These are phyloP conservation scores for Mastigamoeba balamuthi DNA, from an alignment of 78 protist species.

Conservation along the genomic window DNA sequence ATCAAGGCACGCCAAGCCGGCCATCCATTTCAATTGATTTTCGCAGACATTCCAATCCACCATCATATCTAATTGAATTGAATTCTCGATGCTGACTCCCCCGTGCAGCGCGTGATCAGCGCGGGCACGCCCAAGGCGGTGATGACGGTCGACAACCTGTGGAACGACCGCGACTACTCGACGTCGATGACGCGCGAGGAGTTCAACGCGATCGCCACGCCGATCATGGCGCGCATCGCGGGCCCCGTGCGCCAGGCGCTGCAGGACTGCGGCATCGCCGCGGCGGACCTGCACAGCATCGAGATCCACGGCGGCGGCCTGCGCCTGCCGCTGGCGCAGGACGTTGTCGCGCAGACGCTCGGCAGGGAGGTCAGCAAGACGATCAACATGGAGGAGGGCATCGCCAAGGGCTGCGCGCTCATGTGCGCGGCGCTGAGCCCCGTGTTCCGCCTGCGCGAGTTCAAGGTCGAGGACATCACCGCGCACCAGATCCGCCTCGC, in stretches of 20 bases:
- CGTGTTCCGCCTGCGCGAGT: constrained; percentile 75
- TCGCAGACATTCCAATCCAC: no score
- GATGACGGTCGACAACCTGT: constrained; percentile 72
- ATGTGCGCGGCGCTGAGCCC: constrained; percentile 83
- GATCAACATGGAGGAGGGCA: constrained; percentile 85
- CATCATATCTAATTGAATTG: no score
- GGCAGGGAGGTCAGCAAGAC: constrained; percentile 31
- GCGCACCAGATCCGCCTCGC: constrained; percentile 48
- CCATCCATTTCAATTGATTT: background rate
- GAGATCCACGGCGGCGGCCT: constrained; percentile 77
- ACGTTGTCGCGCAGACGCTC: constrained; percentile 14
- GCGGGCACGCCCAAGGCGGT: constrained; percentile 16
- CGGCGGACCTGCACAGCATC: constrained; percentile 43
- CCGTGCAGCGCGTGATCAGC: background rate
- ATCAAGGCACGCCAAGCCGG: background rate
- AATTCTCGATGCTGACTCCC: no score
- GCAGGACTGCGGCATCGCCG: constrained; percentile 11
- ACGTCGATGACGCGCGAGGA: constrained; percentile 28
- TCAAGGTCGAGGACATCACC: constrained; percentile 44
- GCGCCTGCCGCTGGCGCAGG: constrained; percentile 58
- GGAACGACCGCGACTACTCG: constrained; percentile 73
- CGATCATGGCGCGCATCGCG: constrained; percentile 22
- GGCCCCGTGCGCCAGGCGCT: constrained; percentile 22
- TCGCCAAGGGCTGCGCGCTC: constrained; percentile 85
- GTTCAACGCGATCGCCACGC: constrained; percentile 40